Evolutionary conservation across 805 yeast genomes (phyloP).

Genomic region (Metschnikowia anglica): DNA sequence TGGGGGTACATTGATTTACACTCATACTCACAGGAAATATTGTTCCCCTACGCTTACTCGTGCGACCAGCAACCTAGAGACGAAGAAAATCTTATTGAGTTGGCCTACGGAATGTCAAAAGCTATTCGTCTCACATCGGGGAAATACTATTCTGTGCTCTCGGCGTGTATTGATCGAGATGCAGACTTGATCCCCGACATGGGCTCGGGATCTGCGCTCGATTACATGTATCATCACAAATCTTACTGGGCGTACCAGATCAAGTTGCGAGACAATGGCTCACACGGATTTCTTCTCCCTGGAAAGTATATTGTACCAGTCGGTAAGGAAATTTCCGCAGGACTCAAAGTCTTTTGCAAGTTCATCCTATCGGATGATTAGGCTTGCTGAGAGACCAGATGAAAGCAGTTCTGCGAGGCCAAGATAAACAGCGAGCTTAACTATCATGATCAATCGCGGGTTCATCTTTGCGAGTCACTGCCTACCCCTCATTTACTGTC

Average conservation of each 20-base stretch:
- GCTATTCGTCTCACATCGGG: constrained; percentile 66
- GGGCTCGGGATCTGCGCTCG: constrained; percentile 79
- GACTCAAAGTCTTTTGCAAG: constrained; percentile 59
- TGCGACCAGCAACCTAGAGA: constrained; percentile 75
- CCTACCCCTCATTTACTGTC: too few relatives aligned
- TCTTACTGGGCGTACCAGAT: constrained; percentile 85
- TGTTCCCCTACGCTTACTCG: constrained; percentile 80
- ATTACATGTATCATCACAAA: constrained; percentile 77
- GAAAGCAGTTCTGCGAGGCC: too few relatives aligned
- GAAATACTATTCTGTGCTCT: constrained; percentile 62
- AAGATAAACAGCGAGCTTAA: too few relatives aligned
- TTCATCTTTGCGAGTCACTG: too few relatives aligned
- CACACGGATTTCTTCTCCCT: constrained; percentile 81
- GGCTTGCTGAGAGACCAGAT: too few relatives aligned
- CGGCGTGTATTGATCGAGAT: constrained; percentile 80
- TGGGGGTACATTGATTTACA: constrained; percentile 81
- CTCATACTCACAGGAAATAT: constrained; percentile 79
- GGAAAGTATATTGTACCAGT: constrained; percentile 68
- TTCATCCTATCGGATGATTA: constrained; percentile 36
- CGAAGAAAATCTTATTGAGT: constrained; percentile 73
- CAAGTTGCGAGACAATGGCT: constrained; percentile 77
- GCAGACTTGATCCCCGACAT: constrained; percentile 69
- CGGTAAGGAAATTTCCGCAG: constrained; percentile 69
- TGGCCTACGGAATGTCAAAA: constrained; percentile 78
- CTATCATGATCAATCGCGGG: too few relatives aligned